Evolutionary conservation across 352 stramenopile species (phyloP).

Genomic region (Salisapilia sapeloensis): DNA sequence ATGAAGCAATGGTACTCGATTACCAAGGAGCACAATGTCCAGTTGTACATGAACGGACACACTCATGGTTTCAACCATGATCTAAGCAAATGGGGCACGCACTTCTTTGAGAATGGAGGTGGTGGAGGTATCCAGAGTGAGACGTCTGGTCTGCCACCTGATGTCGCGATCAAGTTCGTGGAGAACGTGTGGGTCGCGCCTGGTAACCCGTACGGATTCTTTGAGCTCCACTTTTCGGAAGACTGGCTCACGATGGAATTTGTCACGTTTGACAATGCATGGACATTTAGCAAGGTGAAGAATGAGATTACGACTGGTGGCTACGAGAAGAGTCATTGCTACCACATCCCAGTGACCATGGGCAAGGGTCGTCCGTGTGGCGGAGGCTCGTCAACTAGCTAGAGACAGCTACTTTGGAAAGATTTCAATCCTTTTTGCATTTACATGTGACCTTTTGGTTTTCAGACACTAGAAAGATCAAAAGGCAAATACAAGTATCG

Average conservation of each 20-base stretch:
- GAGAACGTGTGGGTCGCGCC: slow-evolving; percentile 64
- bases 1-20: slow-evolving; percentile 81
- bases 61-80: slow-evolving; percentile 82
- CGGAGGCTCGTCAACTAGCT: slow-evolving; percentile 3
- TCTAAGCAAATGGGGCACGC: slow-evolving; percentile 64
- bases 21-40: slow-evolving; percentile 55
- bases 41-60: slow-evolving; percentile 73
- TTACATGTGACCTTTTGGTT: too few relatives aligned
- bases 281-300: slow-evolving; percentile 64
- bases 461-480: too few relatives aligned
- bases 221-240: slow-evolving; percentile 70
- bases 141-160: slow-evolving; percentile 54
- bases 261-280: slow-evolving; percentile 64
- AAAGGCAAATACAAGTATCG: too few relatives aligned
- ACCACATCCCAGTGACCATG: slow-evolving; percentile 61
- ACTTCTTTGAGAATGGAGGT: slow-evolving; percentile 81
- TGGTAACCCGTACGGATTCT: slow-evolving; percentile 73
- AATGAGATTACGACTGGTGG: slow-evolving; percentile 60
- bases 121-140: slow-evolving; percentile 74
- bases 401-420: too few relatives aligned
- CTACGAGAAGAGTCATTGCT: slow-evolving; percentile 72
- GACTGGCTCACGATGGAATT: slow-evolving; percentile 77
- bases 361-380: slow-evolving; percentile 45
- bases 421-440: too few relatives aligned
- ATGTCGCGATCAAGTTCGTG: slow-evolving; percentile 60